Base-by-base conservation (phyloP, 1,284 basidiomycete species). In the Malassezia japonica region DNA sequence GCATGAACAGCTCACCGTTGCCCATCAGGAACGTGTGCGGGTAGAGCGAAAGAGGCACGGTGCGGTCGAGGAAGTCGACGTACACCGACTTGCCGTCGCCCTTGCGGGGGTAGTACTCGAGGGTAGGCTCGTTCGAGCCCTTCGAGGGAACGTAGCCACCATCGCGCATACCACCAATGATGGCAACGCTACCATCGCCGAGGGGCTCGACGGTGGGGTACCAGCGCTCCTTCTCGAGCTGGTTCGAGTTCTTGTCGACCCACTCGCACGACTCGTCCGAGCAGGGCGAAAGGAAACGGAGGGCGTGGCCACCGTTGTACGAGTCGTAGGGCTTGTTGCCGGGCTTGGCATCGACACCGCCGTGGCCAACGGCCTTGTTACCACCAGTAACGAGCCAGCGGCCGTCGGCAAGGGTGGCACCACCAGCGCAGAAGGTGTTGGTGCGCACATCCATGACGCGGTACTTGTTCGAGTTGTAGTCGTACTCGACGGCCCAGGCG, bases 341-440 rank as follows among this genome's bases (percentile, higher is more conserved):
- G 3, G 28, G 15, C 36, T 49, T 51, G 13, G 58, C 64, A 29
- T 51, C 53, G 12, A 45, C 60, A 12, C 65, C 65, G 38, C 50
- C 44, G 31, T 58, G 50, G n/a, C 52, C 57, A 34, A 61, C 56
- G 5, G 64, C 62, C 41, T 62, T 61, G 60, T 65, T 66, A 25
- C 65, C 66, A 24, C 66, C 66, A 5, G 61, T 56, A 12, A 61
- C 57, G 6, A 69, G 33, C 60, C 57, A 64, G 6, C 55, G 40
- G 21, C 66, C 66, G 37, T 68, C 59, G 15, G 50, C 65, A 12
- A 66, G 49, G 7, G 57, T 47, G 38, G 51, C 55, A 23, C 66
- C 66, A n/a, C 64, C 64, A 15, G 66, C 64, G n/a, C 66, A 68
- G 54, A 68, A 68, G 1, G 64, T 56, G 52, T 68, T 68, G 44